phyloP scores from a whole-genome alignment of 306 rosid species.

The Dicorynia guianensis region DNA sequence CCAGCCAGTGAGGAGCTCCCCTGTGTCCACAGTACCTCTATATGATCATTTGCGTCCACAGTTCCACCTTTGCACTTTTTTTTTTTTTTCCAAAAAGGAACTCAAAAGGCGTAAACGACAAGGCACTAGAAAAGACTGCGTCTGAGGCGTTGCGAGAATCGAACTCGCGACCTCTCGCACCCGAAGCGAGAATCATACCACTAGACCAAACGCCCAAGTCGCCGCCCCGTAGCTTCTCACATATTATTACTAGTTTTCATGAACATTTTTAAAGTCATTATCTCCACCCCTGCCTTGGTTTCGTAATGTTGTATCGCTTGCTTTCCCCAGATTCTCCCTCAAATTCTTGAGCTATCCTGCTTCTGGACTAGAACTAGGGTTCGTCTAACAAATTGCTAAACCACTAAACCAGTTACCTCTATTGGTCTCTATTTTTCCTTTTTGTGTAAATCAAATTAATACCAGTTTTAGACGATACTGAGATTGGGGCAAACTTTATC shows the following conservation, averaged over 20 bases:
- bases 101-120: too few species aligned
- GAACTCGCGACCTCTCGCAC: slow-evolving; percentile 75
- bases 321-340: not conserved
- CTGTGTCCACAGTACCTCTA: too few species aligned
- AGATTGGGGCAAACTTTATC: slow-evolving; percentile 9
- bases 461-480: not conserved
- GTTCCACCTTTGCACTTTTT: too few species aligned
- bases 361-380: slow-evolving; percentile 35
- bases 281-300: too few species aligned
- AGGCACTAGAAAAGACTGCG: too few species aligned
- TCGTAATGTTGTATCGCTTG: not conserved
- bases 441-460: slow-evolving; percentile 24
- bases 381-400: slow-evolving; percentile 11
- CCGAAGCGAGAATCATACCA: slow-evolving; percentile 82
- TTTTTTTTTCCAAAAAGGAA: too few species aligned
- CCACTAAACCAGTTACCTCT: slow-evolving; percentile 20
- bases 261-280: too few species aligned
- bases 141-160: slow-evolving; percentile 72
- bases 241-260: too few species aligned
- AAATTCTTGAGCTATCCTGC: not conserved
- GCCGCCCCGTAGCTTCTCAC: too few species aligned
- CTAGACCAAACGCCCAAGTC: slow-evolving; percentile 70
- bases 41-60: too few species aligned
- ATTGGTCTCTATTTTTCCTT: not conserved
- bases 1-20: not conserved